Conservation (phyloP, 352 stramenopile species). For the Globisporangium spiculum region DNA sequence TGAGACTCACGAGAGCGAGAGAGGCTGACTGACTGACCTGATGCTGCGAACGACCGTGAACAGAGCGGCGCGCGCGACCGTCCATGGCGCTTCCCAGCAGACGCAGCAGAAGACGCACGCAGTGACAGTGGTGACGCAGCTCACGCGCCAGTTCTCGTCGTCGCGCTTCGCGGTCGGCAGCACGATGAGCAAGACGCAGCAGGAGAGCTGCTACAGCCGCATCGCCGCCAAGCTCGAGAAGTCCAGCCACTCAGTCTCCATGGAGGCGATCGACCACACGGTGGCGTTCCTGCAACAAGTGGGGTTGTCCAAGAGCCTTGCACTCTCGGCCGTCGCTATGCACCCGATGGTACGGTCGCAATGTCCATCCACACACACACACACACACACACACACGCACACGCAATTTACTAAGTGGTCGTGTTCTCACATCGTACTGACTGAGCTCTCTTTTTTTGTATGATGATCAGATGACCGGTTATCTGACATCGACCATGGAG, state of each 20-base stretch:
- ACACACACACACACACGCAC: background rate
- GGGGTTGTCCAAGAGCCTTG: constrained; percentile 29
- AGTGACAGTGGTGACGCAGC: background rate
- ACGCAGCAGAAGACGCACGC: background rate
- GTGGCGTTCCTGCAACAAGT: constrained; percentile 28
- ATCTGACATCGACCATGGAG: constrained; percentile 30
- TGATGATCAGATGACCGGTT: constrained; percentile 25
- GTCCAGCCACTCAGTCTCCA: constrained; percentile 14
- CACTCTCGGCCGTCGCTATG: constrained; percentile 28
- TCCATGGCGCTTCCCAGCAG: background rate
- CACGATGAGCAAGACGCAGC: constrained; percentile 15
- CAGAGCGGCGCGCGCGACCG: background rate
- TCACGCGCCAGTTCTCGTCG: background rate
- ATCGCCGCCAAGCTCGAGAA: constrained; percentile 35
- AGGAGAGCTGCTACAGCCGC: constrained; percentile 31
- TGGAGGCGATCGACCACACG: constrained; percentile 27
- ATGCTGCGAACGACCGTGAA: constrained; percentile 2
- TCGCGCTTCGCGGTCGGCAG: constrained; percentile 1
- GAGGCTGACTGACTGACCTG: background rate
- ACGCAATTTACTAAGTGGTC: background rate
- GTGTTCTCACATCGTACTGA: background rate
- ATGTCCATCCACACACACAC: background rate
- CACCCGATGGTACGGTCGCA: constrained; percentile 29
- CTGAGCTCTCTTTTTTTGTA: constrained; percentile 1
- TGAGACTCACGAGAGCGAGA: background rate